phyloP scores from a whole-genome alignment of 805 yeast species.

The Kazachstania africana region DNA sequence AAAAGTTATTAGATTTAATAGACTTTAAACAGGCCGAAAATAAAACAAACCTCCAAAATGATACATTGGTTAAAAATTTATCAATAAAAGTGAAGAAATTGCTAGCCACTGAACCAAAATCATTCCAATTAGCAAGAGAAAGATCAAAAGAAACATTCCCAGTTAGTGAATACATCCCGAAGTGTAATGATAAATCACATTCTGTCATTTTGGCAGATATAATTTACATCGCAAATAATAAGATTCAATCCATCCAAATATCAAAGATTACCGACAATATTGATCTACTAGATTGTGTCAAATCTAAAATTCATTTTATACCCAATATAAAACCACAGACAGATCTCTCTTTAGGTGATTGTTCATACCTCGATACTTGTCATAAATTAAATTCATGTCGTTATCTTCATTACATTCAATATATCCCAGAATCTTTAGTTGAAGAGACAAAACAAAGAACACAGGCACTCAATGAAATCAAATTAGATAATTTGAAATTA shows the following conservation, averaged over 20 bases:
- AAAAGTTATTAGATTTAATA: slow-evolving; percentile 1
- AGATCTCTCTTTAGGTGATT: slow-evolving; percentile 68
- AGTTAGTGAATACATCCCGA: slow-evolving; percentile 14
- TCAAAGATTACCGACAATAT: slow-evolving; percentile 12
- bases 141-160: slow-evolving; percentile 11
- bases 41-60: background rate
- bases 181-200: slow-evolving; percentile 15
- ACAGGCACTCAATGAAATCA: slow-evolving; percentile 13
- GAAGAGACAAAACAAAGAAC: slow-evolving; percentile 10
- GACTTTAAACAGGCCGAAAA: slow-evolving; percentile 1
- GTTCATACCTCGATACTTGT: slow-evolving; percentile 89
- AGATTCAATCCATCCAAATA: slow-evolving; percentile 20
- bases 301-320: slow-evolving; percentile 38
- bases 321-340: slow-evolving; percentile 50
- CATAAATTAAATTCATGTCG: slow-evolving; percentile 74
- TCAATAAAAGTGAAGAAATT: slow-evolving; percentile 7
- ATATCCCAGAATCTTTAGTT: slow-evolving; percentile 26
- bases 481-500: slow-evolving; percentile 10
- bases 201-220: slow-evolving; percentile 11
- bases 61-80: background rate
- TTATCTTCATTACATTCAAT: slow-evolving; percentile 61
- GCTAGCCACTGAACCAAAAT: slow-evolving; percentile 14
- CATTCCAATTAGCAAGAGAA: slow-evolving; percentile 18
- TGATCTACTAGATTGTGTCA: slow-evolving; percentile 22
- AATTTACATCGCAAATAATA: slow-evolving; percentile 17